Conservation (phyloP, 495 filamentous ascomycete species). For the Aspergillus diversus region DNA sequence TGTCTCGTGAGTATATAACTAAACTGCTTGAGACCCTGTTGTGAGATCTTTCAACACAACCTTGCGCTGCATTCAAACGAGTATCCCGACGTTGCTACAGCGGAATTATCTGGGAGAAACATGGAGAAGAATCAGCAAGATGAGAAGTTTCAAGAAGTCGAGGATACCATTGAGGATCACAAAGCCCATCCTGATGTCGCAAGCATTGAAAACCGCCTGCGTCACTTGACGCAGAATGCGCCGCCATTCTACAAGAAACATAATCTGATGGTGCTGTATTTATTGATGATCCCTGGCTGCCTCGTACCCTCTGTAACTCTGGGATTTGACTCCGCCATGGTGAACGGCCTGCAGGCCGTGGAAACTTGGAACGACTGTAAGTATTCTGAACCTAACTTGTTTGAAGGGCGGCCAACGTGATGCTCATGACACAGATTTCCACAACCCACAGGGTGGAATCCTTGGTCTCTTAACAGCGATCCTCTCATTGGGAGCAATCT, state of each 20-base stretch:
- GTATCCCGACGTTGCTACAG: too few relatives aligned
- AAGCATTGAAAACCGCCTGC: too few relatives aligned
- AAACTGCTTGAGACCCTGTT: too few relatives aligned
- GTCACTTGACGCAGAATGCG: neutral
- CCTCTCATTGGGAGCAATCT: neutral
- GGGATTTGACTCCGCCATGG: neutral
- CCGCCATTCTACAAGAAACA: neutral
- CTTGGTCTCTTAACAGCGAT: neutral
- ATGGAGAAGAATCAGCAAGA: too few relatives aligned
- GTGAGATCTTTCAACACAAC: too few relatives aligned
- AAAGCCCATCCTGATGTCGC: too few relatives aligned
- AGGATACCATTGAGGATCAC: too few relatives aligned
- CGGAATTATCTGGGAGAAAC: too few relatives aligned
- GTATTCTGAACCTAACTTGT: neutral
- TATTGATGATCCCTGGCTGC: neutral
- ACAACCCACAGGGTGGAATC: neutral
- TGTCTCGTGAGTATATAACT: too few relatives aligned
- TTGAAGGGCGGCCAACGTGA: neutral
- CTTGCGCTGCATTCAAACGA: too few relatives aligned
- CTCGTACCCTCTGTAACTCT: neutral
- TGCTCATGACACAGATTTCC: neutral
- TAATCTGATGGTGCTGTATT: neutral
- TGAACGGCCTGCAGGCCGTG: constrained; percentile 1
- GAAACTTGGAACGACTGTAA: neutral
- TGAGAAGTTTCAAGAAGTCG: too few relatives aligned